phyloP scores from a whole-genome alignment of 805 yeast species.

The Nakazawaea peltata region DNA sequence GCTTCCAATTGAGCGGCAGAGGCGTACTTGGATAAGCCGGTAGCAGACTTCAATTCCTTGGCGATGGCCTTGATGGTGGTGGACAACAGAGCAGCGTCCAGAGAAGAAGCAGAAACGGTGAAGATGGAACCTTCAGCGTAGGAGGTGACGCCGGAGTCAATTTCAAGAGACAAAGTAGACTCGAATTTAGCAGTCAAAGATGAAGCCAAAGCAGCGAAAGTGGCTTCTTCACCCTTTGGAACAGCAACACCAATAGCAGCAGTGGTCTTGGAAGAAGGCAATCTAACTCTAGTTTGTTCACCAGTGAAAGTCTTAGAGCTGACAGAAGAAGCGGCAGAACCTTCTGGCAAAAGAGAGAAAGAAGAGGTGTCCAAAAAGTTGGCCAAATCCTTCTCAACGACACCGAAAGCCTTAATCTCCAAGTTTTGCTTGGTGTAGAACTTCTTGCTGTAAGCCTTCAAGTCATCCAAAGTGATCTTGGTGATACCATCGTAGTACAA shows the following conservation, averaged over 20 bases:
- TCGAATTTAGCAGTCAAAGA: conserved; percentile 45
- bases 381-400: conserved; percentile 60
- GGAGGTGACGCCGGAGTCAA: conserved; percentile 47
- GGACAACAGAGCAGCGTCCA: conserved; percentile 49
- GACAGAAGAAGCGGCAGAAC: conserved; percentile 37
- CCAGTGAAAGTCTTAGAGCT: conserved; percentile 46
- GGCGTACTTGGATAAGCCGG: conserved; percentile 51
- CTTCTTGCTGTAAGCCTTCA: conserved; percentile 56
- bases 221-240: conserved; percentile 50
- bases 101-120: conserved; percentile 56
- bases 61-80: conserved; percentile 54
- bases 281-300: conserved; percentile 59
- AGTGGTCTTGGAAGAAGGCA: conserved; percentile 49
- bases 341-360: conserved; percentile 55
- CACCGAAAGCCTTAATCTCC: conserved; percentile 66
- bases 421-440: conserved; percentile 67
- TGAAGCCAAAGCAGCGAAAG: conserved; percentile 64
- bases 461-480: conserved; percentile 51
- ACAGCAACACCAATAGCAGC: conserved; percentile 82
- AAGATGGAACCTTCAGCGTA: conserved; percentile 81
- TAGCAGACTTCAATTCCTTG: conserved; percentile 41
- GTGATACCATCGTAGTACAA: conserved; percentile 62
- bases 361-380: conserved; percentile 60
- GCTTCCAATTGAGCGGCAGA: conserved; percentile 41
- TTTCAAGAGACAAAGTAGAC: conserved; percentile 44